Percentiles rank a stretch among this genome's conserved stretches.
These are phyloP conservation scores for Lentinula guzmanii DNA, from an alignment of 768 basidiomycete genomes.

Conservation along the genomic window DNA sequence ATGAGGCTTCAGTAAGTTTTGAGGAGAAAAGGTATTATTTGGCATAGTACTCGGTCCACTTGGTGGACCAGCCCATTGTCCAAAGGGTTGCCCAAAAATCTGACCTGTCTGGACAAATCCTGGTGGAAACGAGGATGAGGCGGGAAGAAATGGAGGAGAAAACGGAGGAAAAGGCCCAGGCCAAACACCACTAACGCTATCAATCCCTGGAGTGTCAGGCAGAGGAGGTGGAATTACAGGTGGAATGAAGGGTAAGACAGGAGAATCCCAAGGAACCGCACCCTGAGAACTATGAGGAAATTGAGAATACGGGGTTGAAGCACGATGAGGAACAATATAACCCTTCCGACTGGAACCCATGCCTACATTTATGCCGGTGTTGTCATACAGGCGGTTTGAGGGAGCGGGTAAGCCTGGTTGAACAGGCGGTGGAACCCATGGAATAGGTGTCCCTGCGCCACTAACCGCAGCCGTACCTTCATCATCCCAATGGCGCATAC, in stretches of 20 bases:
- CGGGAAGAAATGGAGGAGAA: too few relatives aligned
- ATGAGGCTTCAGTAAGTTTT: too few relatives aligned
- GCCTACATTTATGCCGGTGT: neutral
- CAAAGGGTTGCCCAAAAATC: too few relatives aligned
- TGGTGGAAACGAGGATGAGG: neutral
- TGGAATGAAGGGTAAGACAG: neutral
- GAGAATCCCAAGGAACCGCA: neutral
- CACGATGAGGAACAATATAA: neutral
- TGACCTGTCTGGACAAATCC: neutral
- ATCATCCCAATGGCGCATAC: too few relatives aligned
- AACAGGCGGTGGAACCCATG: too few relatives aligned
- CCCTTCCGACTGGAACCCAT: neutral
- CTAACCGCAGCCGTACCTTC: too few relatives aligned
- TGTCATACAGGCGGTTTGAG: too few relatives aligned
- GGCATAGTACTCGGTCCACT: neutral
- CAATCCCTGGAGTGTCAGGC: neutral
- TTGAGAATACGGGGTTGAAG: neutral
- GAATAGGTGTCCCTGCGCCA: too few relatives aligned
- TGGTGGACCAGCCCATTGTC: neutral
- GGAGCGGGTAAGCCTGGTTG: too few relatives aligned
- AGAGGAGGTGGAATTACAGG: neutral
- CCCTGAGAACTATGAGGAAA: neutral
- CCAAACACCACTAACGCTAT: too few relatives aligned
- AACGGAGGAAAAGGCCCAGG: too few relatives aligned
- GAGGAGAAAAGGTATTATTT: too few relatives aligned